Evolutionary conservation across 2,329 filamentous ascomycete species (phyloP).

Genomic region (Colletotrichum sp.): DNA sequence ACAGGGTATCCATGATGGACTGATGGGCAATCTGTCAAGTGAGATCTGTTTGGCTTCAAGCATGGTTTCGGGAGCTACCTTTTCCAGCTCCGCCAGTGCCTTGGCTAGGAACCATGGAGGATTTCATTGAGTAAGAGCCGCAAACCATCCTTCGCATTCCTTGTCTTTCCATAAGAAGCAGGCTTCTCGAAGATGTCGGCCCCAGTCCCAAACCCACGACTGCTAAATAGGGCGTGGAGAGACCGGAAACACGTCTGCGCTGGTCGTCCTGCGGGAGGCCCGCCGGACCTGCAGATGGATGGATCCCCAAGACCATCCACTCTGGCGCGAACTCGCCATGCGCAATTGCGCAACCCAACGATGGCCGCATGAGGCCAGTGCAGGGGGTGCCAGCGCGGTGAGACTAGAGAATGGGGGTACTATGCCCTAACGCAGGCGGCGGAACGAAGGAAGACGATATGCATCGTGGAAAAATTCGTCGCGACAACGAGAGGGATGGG

Average conservation of each 20-base stretch:
- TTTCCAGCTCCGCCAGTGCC: background rate
- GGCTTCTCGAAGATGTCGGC: conserved; percentile 8
- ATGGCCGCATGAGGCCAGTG: conserved; percentile 3
- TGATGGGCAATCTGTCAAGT: background rate
- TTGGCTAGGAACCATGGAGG: background rate
- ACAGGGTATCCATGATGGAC: background rate
- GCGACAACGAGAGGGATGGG: background rate
- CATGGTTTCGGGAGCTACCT: background rate
- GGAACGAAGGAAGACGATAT: background rate
- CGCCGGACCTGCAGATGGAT: conserved; percentile 19
- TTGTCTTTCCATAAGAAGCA: conserved; percentile 1
- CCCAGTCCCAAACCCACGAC: background rate
- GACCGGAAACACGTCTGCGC: background rate
- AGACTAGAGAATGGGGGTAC: background rate
- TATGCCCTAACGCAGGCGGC: conserved; percentile 5
- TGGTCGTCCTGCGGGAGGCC: conserved; percentile 15
- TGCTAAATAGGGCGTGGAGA: conserved; percentile 2
- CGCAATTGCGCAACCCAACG: conserved; percentile 13
- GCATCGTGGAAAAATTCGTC: background rate
- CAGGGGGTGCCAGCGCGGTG: background rate
- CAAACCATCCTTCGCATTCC: background rate
- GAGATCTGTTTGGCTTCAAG: background rate
- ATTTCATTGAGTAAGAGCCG: background rate
- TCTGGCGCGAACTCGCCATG: conserved; percentile 2
- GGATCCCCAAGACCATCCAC: background rate